These are phyloP conservation scores for Amanita fuliginea DNA, from an alignment of 768 basidiomycete genomes.

Conservation along the genomic window DNA sequence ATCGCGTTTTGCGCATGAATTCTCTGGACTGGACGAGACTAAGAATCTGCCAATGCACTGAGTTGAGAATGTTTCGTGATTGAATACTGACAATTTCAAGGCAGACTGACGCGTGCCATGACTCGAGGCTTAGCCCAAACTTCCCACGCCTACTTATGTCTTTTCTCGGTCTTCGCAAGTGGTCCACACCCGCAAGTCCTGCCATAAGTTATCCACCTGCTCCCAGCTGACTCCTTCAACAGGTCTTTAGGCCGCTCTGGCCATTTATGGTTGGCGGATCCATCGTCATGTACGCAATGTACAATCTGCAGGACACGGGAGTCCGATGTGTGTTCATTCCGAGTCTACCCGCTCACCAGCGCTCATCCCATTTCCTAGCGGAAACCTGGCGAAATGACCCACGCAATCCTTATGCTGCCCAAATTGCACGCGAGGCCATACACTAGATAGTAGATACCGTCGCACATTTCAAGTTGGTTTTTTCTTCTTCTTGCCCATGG, in stretches of 20 bases:
- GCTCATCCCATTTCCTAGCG: too few species aligned
- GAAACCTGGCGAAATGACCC: slow-evolving; percentile 54
- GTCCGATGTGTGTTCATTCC: slow-evolving; percentile 51
- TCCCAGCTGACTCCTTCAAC: slow-evolving; percentile 9
- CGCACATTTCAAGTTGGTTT: too few species aligned
- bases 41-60: too few species aligned
- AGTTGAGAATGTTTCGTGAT: too few species aligned
- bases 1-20: too few species aligned
- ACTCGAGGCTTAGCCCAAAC: too few species aligned
- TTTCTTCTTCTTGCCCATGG: too few species aligned
- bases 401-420: slow-evolving; percentile 36
- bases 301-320: slow-evolving; percentile 54
- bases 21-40: too few species aligned
- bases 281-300: slow-evolving; percentile 57
- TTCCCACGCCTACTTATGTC: slow-evolving; percentile 30
- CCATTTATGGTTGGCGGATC: slow-evolving; percentile 63
- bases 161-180: slow-evolving; percentile 74
- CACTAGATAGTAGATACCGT: slow-evolving; percentile 18
- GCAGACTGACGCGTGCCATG: too few species aligned
- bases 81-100: too few species aligned
- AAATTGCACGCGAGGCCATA: slow-evolving; percentile 55
- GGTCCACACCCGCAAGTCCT: slow-evolving; percentile 62
- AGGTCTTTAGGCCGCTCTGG: slow-evolving; percentile 71
- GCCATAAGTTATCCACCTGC: background rate
- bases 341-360: background rate